Evolutionary conservation across 192 early-diverging fungal species (phyloP), one percentile per base, ranked within the genome.

Genomic region (Coemansia sp.): DNA sequence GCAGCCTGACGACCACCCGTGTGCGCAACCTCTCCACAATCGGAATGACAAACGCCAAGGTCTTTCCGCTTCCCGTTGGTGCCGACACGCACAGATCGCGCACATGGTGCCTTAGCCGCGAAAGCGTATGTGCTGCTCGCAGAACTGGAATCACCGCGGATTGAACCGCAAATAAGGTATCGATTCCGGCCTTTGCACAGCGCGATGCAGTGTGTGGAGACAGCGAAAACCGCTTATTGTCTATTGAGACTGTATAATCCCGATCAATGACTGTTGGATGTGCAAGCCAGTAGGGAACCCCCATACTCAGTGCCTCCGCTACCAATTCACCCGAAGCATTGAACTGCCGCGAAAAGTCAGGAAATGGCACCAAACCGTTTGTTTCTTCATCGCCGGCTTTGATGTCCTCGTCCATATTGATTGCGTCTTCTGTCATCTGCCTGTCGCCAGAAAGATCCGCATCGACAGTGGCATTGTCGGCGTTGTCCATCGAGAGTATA

Each of bases 11-110:
- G 5, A 96, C 87, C 20, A 92, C 74, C 14, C 97, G 87, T 41
- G 77, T 71, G 9, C 88, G 85, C 17, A 99, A 75, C 55, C 90
- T 87, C 74, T 91, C 94, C 25, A 98, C 86, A 62, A 99, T 93
- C 1, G 97, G 97, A 16, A 99, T 69, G 6, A 94, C 95, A 85
- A 95, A 99, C 0, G 96, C 94, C 43, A 99, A 77, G 3, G 97
- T 99, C 74, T 99, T 99, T 22, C 97, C 97, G 56, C 90, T 93
- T 39, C 97, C 97, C 1, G 97, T 99, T 0, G 96, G 92, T 17
- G 95, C 93, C 9, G 95, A 95, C 14, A 99, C 94, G 69, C 94
- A 95, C 22, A 99, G 69, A 72, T 97, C 95, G 19, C 94, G 91
- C 8, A 92, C 88, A 25, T 87, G 88, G 25, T 88, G 90, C n/a